Percentiles rank a stretch among this genome's conserved stretches.
Conservation (phyloP, 148 eudicot species). For the Rhododendron williamsianum region DNA sequence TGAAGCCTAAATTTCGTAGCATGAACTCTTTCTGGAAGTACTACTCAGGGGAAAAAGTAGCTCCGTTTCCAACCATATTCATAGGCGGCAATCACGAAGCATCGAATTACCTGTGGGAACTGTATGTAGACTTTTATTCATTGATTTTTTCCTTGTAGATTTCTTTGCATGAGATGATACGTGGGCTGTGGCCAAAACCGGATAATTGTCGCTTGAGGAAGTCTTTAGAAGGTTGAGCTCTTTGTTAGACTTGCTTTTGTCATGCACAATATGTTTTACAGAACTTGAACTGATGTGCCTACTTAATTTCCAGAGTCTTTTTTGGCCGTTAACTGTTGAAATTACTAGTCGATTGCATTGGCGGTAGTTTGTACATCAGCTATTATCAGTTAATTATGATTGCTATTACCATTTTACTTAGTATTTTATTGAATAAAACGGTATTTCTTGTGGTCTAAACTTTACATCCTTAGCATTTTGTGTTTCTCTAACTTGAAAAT, state of each 20-base stretch:
- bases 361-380: background rate
- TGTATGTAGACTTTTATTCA: slow-evolving; percentile 44
- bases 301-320: background rate
- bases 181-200: background rate
- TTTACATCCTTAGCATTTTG: background rate
- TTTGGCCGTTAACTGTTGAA: background rate
- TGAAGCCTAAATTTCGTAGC: slow-evolving; percentile 54
- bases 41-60: slow-evolving; percentile 85
- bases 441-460: background rate
- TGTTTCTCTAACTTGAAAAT: slow-evolving; percentile 1
- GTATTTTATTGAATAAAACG: background rate
- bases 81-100: slow-evolving; percentile 99
- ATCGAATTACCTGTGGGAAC: slow-evolving; percentile 93
- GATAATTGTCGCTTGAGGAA: background rate
- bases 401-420: background rate
- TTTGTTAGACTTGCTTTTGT: background rate
- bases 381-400: background rate
- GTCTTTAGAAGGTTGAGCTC: background rate
- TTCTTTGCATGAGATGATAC: background rate
- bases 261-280: background rate
- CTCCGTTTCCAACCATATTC: slow-evolving; percentile 92
- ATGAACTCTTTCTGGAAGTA: slow-evolving; percentile 98
- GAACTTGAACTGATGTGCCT: background rate
- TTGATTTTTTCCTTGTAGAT: background rate
- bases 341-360: background rate